Percentiles rank a stretch among this genome's conserved stretches.
Evolutionary conservation across 2,329 filamentous ascomycete species (phyloP).

Genomic region (Penicillium brevicompactum): DNA sequence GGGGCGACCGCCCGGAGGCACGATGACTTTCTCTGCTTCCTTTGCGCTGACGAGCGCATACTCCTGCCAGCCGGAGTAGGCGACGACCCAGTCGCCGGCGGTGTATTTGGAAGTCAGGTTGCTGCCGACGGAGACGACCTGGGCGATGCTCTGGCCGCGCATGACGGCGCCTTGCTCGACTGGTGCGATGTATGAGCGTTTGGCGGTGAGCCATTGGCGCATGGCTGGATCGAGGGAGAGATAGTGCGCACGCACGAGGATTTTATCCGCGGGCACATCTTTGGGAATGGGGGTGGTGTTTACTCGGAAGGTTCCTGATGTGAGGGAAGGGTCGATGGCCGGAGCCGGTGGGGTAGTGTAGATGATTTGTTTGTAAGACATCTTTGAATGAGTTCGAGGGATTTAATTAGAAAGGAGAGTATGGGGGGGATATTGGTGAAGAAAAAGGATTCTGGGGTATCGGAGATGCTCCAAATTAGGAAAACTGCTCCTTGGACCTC

Average conservation of each 20-base stretch:
- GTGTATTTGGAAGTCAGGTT: slow-evolving; percentile 30
- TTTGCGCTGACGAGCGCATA: slow-evolving; percentile 62
- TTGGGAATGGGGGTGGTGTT: slow-evolving; percentile 29
- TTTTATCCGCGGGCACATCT: slow-evolving; percentile 53
- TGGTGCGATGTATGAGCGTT: slow-evolving; percentile 67
- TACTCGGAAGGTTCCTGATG: slow-evolving; percentile 38
- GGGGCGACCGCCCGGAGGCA: slow-evolving; percentile 50
- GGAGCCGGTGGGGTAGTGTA: slow-evolving; percentile 37
- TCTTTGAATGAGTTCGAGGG: slow-evolving; percentile 11
- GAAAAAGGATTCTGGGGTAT: slow-evolving; percentile 8
- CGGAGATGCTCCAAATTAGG: slow-evolving; percentile 28
- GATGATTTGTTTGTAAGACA: slow-evolving; percentile 40
- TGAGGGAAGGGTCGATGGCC: slow-evolving; percentile 40
- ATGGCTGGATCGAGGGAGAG: slow-evolving; percentile 75
- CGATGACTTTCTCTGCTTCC: slow-evolving; percentile 46
- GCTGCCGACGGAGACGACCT: slow-evolving; percentile 61
- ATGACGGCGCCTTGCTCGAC: slow-evolving; percentile 69
- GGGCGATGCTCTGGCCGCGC: slow-evolving; percentile 64
- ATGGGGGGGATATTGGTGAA: background rate
- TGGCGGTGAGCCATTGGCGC: slow-evolving; percentile 67
- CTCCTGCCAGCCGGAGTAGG: slow-evolving; percentile 66
- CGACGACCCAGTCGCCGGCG: slow-evolving; percentile 53
- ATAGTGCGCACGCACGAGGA: slow-evolving; percentile 63
- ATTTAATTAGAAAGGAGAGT: background rate
- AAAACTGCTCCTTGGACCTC: slow-evolving; percentile 28